A percentile compares a stretch with the other conserved stretches of the same genome.
Conservation (phyloP, 345 rosid species). For the Arabidopsis thaliana region TAIR10.1 NC_003074.8:3677501-3678000, state of each 20-base stretch:
- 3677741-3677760: not conserved
- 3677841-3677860: not conserved
- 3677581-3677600: too few relatives aligned
- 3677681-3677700: too few relatives aligned
- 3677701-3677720: not conserved
- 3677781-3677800: not conserved
- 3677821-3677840: not conserved
- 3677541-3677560: not conserved
- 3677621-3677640: too few relatives aligned
- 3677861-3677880: not conserved
- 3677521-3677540: too few relatives aligned
- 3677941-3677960: slow-evolving; percentile 20
- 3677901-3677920: slow-evolving; percentile 19
- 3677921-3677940: not conserved
- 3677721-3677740: not conserved
- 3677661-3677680: too few relatives aligned
- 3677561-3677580: not conserved
- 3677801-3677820: not conserved
- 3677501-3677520: not conserved
- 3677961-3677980: slow-evolving; percentile 8
- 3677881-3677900: not conserved
- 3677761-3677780: not conserved
- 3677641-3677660: too few relatives aligned
- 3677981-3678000: slow-evolving; percentile 19
- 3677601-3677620: too few relatives aligned